These are phyloP conservation scores for Hondaea fermentalgiana DNA, from an alignment of 108 stramenopile genomes.

Conservation along the genomic window DNA sequence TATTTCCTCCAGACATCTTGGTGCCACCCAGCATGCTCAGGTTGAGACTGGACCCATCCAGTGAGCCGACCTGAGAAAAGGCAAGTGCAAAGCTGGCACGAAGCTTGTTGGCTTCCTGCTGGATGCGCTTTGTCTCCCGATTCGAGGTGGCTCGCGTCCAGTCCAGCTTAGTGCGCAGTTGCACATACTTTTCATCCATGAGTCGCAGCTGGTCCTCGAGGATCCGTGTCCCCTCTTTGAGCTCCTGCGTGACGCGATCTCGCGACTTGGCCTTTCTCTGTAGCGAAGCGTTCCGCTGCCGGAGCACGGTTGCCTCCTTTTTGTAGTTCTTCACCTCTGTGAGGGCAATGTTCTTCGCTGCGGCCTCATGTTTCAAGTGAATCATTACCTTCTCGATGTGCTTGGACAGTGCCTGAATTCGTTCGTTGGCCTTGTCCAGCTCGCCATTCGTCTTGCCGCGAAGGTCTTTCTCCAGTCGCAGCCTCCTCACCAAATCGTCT, in stretches of 20 bases:
- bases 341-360: conserved; percentile 46
- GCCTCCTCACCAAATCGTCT: neutral
- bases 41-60: neutral
- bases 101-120: neutral
- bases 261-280: conserved; percentile 40
- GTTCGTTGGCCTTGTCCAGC: conserved; percentile 21
- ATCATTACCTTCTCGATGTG: conserved; percentile 68
- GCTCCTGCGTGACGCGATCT: conserved; percentile 50
- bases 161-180: conserved; percentile 60
- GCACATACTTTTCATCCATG: conserved; percentile 68
- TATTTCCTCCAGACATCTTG: no score
- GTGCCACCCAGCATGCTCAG: neutral
- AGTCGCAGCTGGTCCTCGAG: conserved; percentile 64
- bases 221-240: conserved; percentile 56
- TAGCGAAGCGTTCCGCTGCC: conserved; percentile 34
- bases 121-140: neutral
- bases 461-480: conserved; percentile 15
- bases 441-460: neutral
- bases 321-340: conserved; percentile 41
- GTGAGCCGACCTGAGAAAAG: neutral
- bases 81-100: conserved; percentile 11
- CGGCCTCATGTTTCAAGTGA: conserved; percentile 63
- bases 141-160: conserved; percentile 41
- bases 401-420: conserved; percentile 52
- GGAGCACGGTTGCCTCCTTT: conserved; percentile 35